Percentiles rank a stretch among this genome's conserved stretches.
Conservation (phyloP, 2,329 filamentous ascomycete species). For the Penicillium aurantiogriseum region DNA sequence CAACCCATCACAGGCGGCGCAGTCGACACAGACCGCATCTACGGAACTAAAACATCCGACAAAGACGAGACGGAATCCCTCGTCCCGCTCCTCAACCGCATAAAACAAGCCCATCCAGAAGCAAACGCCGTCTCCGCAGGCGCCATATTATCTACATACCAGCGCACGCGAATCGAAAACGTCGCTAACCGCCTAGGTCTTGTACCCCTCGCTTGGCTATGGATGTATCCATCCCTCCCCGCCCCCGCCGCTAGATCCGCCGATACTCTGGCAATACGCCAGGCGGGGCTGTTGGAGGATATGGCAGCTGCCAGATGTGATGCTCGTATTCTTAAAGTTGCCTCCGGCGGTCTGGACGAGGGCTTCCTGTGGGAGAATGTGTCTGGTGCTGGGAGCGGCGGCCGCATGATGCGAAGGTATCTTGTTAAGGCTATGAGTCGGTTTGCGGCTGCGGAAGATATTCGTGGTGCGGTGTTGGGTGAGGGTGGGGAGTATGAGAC, state of each 20-base stretch:
- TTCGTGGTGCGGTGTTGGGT: conserved; percentile 72
- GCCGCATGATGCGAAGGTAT: conserved; percentile 40
- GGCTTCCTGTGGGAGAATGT: conserved; percentile 78
- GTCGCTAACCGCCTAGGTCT: conserved; percentile 83
- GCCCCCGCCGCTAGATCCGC: conserved; percentile 35
- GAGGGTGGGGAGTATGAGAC: conserved; percentile 98
- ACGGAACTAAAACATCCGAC: conserved; percentile 46
- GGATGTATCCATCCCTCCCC: conserved; percentile 81
- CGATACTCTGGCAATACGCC: conserved; percentile 15
- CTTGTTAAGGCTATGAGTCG: conserved; percentile 52
- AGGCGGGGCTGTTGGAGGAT: conserved; percentile 65
- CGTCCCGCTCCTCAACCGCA: conserved; percentile 66
- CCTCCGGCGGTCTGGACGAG: conserved; percentile 83
- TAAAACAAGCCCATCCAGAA: conserved; percentile 69
- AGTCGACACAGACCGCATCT: conserved; percentile 69
- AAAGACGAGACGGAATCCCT: conserved; percentile 87
- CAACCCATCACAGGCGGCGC: conserved; percentile 71
- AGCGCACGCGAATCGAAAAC: conserved; percentile 92
- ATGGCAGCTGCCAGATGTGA: conserved; percentile 78
- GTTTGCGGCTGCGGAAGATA: conserved; percentile 59
- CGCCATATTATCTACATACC: conserved; percentile 92
- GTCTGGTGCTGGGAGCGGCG: conserved; percentile 47
- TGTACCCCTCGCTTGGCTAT: conserved; percentile 79
- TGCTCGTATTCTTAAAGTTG: conserved; percentile 91
- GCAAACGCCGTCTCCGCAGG: conserved; percentile 86